Conservation (phyloP, 1,284 basidiomycete genomes). For the Trametes versicolor region DNA sequence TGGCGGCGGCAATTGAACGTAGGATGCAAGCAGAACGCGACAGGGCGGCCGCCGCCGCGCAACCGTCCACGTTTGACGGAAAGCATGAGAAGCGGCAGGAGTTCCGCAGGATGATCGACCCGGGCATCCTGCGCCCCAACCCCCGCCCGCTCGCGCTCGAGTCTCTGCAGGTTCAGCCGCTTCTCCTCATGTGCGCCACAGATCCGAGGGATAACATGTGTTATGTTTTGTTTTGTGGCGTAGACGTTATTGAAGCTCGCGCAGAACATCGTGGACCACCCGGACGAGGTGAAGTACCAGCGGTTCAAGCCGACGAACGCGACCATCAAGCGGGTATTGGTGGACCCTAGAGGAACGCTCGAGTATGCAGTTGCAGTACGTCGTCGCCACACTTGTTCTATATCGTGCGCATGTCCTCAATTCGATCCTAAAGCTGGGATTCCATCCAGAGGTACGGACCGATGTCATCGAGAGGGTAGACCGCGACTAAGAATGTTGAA, state of each 20-base stretch:
- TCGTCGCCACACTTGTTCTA: conserved; percentile 15
- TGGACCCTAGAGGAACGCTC: conserved; percentile 73
- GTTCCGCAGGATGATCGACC: conserved; percentile 79
- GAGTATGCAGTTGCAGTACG: conserved; percentile 81
- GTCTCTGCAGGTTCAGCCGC: conserved; percentile 65
- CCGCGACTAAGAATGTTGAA: conserved; percentile 10
- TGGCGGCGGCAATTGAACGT: conserved; percentile 37
- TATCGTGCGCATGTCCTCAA: background rate
- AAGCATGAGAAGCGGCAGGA: conserved; percentile 73
- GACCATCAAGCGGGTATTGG: conserved; percentile 67
- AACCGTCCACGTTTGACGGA: conserved; percentile 47
- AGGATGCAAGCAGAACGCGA: conserved; percentile 33
- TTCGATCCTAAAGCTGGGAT: conserved; percentile 64
- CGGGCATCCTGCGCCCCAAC: conserved; percentile 80
- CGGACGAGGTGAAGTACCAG: conserved; percentile 74
- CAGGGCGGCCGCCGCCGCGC: conserved; percentile 22
- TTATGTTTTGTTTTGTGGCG: conserved; percentile 14
- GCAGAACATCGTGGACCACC: conserved; percentile 76
- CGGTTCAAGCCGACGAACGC: conserved; percentile 79
- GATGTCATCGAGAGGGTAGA: background rate
- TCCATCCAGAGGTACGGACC: conserved; percentile 62
- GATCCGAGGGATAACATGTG: conserved; percentile 3
- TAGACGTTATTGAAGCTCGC: conserved; percentile 76
- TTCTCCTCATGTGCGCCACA: conserved; percentile 2
- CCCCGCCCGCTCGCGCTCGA: conserved; percentile 65